phyloP scores from a whole-genome alignment of 2,329 filamentous ascomycete genomes.

The Cladophialophora yegresii region DNA sequence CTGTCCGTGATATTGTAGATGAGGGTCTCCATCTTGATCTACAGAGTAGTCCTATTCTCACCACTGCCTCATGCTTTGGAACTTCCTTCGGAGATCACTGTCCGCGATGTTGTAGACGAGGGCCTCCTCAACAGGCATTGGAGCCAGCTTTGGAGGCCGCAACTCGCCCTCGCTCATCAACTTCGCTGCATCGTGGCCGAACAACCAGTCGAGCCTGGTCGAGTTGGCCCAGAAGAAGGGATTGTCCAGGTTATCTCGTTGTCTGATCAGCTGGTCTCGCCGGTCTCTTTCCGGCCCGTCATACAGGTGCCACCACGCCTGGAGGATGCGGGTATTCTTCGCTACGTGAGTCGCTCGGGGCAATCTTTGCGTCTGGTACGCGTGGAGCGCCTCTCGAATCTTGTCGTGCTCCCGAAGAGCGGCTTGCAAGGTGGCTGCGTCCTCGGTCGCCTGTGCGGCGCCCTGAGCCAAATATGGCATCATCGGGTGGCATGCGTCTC shows the following conservation, averaged over 20 bases:
- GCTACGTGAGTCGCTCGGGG: slow-evolving; percentile 37
- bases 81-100: slow-evolving; percentile 14
- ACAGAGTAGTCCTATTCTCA: neutral
- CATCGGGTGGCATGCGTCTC: slow-evolving; percentile 51
- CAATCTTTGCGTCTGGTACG: slow-evolving; percentile 51
- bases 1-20: slow-evolving; percentile 21
- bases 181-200: slow-evolving; percentile 34
- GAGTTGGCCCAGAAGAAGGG: slow-evolving; percentile 40
- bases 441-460: slow-evolving; percentile 50
- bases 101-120: slow-evolving; percentile 20
- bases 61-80: slow-evolving; percentile 8
- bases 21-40: neutral
- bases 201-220: slow-evolving; percentile 39
- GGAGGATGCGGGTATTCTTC: slow-evolving; percentile 40
- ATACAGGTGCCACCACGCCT: slow-evolving; percentile 41
- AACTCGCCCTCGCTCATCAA: slow-evolving; percentile 12
- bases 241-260: slow-evolving; percentile 34
- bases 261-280: slow-evolving; percentile 38
- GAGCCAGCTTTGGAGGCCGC: slow-evolving; percentile 24
- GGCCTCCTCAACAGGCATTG: slow-evolving; percentile 17
- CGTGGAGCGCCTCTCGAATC: slow-evolving; percentile 21
- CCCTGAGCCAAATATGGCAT: slow-evolving; percentile 50
- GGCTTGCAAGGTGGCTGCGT: slow-evolving; percentile 39
- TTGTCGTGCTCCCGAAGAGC: slow-evolving; percentile 20
- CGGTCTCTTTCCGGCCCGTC: slow-evolving; percentile 37